Percentiles rank a stretch among this genome's conserved stretches.
phyloP scores from a whole-genome alignment of 192 early-diverging fungal species.

The Coemansia nantahalensis region DNA sequence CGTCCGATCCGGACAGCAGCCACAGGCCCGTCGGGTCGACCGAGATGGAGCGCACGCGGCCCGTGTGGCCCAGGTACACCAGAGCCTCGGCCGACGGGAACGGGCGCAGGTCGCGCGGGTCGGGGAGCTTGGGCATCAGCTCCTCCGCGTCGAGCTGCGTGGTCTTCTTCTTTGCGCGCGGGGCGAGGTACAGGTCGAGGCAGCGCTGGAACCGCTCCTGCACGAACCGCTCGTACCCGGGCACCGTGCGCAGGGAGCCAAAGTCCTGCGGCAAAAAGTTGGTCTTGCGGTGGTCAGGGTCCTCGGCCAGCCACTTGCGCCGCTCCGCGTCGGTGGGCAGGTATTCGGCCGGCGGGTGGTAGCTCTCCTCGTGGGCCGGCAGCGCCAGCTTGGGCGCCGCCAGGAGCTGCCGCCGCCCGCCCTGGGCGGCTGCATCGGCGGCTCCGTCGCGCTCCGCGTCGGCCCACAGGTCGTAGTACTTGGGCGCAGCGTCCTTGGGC shows the following conservation, averaged over 20 bases:
- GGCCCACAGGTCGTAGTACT: slow-evolving; percentile 90
- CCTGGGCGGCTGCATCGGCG: slow-evolving; percentile 32
- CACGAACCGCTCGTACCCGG: slow-evolving; percentile 85
- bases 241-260: slow-evolving; percentile 75
- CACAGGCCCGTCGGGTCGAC: slow-evolving; percentile 91
- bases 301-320: slow-evolving; percentile 73
- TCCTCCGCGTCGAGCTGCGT: slow-evolving; percentile 87
- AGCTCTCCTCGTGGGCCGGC: slow-evolving; percentile 91
- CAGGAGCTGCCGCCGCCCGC: slow-evolving; percentile 63
- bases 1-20: too few species aligned
- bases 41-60: slow-evolving; percentile 76
- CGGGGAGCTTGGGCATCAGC: slow-evolving; percentile 93
- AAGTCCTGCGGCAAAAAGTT: slow-evolving; percentile 63
- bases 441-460: slow-evolving; percentile 59
- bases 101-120: slow-evolving; percentile 90
- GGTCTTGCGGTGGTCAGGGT: slow-evolving; percentile 70
- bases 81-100: slow-evolving; percentile 84
- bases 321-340: slow-evolving; percentile 79
- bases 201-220: slow-evolving; percentile 96
- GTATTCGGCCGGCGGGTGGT: slow-evolving; percentile 97
- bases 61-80: slow-evolving; percentile 79
- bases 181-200: slow-evolving; percentile 95
- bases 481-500: slow-evolving; percentile 55
- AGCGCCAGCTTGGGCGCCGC: slow-evolving; percentile 86
- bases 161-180: slow-evolving; percentile 83